Conservation (phyloP, 345 rosid species). For the Angophora floribunda region DNA sequence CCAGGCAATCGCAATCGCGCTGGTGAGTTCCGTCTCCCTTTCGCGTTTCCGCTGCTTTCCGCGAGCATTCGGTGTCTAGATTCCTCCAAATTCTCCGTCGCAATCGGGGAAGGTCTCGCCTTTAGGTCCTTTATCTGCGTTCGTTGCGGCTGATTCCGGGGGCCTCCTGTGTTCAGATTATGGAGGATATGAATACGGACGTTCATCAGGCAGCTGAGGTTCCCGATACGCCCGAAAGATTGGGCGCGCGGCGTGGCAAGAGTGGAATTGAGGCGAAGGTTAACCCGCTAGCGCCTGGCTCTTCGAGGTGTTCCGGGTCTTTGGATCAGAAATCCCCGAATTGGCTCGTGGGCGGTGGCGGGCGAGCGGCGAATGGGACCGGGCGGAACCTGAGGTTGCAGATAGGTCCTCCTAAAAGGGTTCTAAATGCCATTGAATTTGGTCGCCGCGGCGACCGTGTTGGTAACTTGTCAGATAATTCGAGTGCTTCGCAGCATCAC, state of each 20-base stretch:
- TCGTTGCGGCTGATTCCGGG: not conserved
- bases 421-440: conserved; percentile 10
- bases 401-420: conserved; percentile 10
- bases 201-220: conserved; percentile 44
- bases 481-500: conserved; percentile 9
- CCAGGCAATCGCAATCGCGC: not conserved
- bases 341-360: conserved; percentile 7
- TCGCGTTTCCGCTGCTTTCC: not conserved
- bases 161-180: conserved; percentile 4
- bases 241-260: conserved; percentile 4
- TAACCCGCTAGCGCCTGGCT: conserved; percentile 20
- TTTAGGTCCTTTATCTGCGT: not conserved
- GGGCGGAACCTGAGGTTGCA: conserved; percentile 14
- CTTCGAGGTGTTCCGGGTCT: conserved; percentile 11
- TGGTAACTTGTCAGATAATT: conserved; percentile 5
- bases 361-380: conserved; percentile 16
- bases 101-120: not conserved
- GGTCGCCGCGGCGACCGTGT: conserved; percentile 6
- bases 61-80: not conserved
- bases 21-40: not conserved
- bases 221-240: conserved; percentile 86
- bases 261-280: conserved; percentile 19
- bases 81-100: not conserved
- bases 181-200: conserved; percentile 74
- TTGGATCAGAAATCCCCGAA: conserved; percentile 16